Percentiles rank a stretch among this genome's conserved stretches.
Evolutionary conservation across 139 green algal genomes (phyloP).

Genomic region (Nannochloris sp.): DNA sequence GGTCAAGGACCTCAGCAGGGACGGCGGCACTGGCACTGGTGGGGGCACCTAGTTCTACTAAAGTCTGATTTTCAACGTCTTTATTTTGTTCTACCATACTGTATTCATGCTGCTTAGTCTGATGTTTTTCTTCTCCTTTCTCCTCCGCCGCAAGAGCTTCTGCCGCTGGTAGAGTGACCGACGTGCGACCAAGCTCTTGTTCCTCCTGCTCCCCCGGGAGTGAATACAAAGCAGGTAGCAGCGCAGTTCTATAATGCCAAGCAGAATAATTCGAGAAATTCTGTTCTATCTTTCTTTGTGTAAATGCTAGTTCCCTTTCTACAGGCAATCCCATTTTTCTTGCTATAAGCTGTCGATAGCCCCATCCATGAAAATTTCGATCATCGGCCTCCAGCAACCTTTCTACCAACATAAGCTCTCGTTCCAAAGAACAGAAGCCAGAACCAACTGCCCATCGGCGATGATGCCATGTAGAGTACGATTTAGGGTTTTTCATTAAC

Average conservation of each 20-base stretch:
- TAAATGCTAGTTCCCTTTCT: slow-evolving; percentile 63
- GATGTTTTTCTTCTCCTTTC: not conserved
- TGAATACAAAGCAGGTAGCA: slow-evolving; percentile 50
- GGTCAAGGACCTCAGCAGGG: slow-evolving; percentile 49
- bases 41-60: no score
- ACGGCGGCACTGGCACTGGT: slow-evolving; percentile 22
- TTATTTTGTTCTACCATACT: no score
- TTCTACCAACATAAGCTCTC: slow-evolving; percentile 46
- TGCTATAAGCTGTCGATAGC: slow-evolving; percentile 73
- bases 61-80: no score
- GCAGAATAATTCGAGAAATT: slow-evolving; percentile 98
- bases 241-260: slow-evolving; percentile 84
- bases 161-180: slow-evolving; percentile 1
- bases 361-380: slow-evolving; percentile 95
- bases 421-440: slow-evolving; percentile 39
- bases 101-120: not conserved
- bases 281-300: slow-evolving; percentile 66
- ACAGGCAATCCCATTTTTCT: slow-evolving; percentile 35
- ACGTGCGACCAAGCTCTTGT: no score
- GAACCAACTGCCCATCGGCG: slow-evolving; percentile 72
- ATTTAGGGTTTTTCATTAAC: slow-evolving; percentile 85
- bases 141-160: not conserved
- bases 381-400: slow-evolving; percentile 72
- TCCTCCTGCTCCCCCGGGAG: slow-evolving; percentile 3
- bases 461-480: slow-evolving; percentile 92